These are phyloP conservation scores for Podaxis sp. DNA, from an alignment of 768 basidiomycete genomes.

Conservation along the genomic window DNA sequence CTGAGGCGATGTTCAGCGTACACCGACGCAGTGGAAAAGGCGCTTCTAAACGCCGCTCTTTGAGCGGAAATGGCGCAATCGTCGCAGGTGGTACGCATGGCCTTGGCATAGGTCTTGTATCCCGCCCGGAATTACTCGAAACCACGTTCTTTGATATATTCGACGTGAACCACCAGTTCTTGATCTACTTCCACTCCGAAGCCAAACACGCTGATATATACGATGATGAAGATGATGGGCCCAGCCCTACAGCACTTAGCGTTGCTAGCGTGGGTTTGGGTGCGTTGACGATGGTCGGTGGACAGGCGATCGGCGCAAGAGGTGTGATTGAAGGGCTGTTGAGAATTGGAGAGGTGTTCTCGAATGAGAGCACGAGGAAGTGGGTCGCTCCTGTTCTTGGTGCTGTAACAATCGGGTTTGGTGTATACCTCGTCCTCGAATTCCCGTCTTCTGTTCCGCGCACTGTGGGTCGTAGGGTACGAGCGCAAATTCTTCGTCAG, in stretches of 20 bases:
- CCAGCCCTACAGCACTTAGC: slow-evolving; percentile 63
- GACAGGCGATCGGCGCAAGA: slow-evolving; percentile 75
- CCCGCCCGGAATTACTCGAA: slow-evolving; percentile 75
- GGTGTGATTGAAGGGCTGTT: slow-evolving; percentile 77
- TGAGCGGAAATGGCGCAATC: slow-evolving; percentile 47
- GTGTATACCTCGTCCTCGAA: slow-evolving; percentile 82
- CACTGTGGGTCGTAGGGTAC: slow-evolving; percentile 85
- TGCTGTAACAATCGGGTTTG: slow-evolving; percentile 68
- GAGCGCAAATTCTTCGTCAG: slow-evolving; percentile 51
- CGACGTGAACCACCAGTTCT: slow-evolving; percentile 81
- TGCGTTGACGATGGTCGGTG: slow-evolving; percentile 87
- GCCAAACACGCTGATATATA: slow-evolving; percentile 8
- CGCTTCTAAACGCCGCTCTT: slow-evolving; percentile 36
- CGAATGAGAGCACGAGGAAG: slow-evolving; percentile 75
- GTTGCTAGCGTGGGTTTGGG: slow-evolving; percentile 78
- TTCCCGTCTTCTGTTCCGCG: slow-evolving; percentile 86
- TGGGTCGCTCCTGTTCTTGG: slow-evolving; percentile 90
- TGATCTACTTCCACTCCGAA: slow-evolving; percentile 59
- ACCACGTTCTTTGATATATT: slow-evolving; percentile 83
- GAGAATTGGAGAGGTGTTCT: slow-evolving; percentile 74
- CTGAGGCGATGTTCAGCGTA: slow-evolving; percentile 94
- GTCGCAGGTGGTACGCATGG: slow-evolving; percentile 79
- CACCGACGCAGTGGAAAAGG: slow-evolving; percentile 44
- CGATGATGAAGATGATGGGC: slow-evolving; percentile 30
- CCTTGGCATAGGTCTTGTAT: slow-evolving; percentile 79